These are phyloP conservation scores for Rhizopus microsporus DNA, from an alignment of 371 early-diverging fungal species.

Conservation along the genomic window DNA sequence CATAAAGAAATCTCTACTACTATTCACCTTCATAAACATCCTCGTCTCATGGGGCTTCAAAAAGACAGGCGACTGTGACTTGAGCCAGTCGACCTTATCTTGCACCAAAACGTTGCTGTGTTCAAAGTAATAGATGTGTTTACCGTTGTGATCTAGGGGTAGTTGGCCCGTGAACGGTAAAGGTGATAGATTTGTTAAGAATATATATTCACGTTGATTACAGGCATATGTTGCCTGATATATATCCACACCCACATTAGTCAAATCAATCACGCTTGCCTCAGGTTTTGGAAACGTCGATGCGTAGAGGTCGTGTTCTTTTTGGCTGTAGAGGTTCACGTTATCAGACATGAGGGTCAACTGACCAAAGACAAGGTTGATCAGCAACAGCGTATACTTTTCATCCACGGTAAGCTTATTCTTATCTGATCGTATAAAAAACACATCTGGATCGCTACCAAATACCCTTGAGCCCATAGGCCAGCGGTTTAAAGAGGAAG, in stretches of 20 bases:
- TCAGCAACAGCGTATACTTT: constrained; percentile 47
- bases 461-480: constrained; percentile 55
- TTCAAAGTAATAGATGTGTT: constrained; percentile 31
- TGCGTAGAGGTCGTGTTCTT: constrained; percentile 42
- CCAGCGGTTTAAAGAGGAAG: constrained; percentile 56
- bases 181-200: constrained; percentile 49
- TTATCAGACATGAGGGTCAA: constrained; percentile 59
- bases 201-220: constrained; percentile 32
- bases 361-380: constrained; percentile 58
- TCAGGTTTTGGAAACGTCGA: constrained; percentile 49
- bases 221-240: constrained; percentile 14
- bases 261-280: constrained; percentile 36
- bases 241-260: constrained; percentile 27
- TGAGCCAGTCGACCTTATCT: constrained; percentile 17
- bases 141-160: constrained; percentile 17
- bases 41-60: constrained; percentile 45
- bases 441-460: constrained; percentile 67
- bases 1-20: constrained; percentile 18
- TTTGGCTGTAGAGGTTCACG: constrained; percentile 34
- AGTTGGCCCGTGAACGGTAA: constrained; percentile 29
- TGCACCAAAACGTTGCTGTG: constrained; percentile 11
- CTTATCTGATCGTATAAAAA: constrained; percentile 52
- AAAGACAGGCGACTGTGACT: constrained; percentile 27
- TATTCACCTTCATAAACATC: constrained; percentile 37
- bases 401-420: constrained; percentile 50